A percentile compares a stretch with the other conserved stretches of the same genome.
Conservation (phyloP, 345 rosid genomes). For the Conringia planisiliqua region DNA sequence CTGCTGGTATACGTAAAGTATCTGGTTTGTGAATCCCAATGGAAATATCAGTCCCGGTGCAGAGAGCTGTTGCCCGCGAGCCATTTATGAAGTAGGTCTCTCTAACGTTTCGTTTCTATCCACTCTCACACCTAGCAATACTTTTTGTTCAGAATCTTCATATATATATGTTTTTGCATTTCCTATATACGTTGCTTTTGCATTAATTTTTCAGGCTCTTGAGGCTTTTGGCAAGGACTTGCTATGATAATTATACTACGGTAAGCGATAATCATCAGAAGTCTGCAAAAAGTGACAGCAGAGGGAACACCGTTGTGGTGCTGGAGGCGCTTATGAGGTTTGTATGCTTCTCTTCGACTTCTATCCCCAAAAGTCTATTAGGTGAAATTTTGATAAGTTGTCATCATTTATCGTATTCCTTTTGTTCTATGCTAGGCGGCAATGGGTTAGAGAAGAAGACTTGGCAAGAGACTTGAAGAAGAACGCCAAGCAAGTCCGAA, state of each 20-base stretch:
- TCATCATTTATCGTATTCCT: background rate
- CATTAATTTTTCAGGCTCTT: too few relatives aligned
- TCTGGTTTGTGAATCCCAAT: background rate
- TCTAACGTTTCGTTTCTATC: background rate
- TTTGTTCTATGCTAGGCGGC: slow-evolving; percentile 47
- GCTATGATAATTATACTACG: slow-evolving; percentile 66
- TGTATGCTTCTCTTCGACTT: background rate
- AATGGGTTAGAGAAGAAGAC: slow-evolving; percentile 96
- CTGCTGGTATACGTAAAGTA: background rate
- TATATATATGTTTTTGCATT: too few relatives aligned
- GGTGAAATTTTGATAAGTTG: background rate
- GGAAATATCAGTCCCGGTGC: slow-evolving; percentile 18
- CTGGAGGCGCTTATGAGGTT: slow-evolving; percentile 81
- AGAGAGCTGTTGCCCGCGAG: slow-evolving; percentile 26
- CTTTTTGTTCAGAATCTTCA: background rate
- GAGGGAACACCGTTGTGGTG: slow-evolving; percentile 78
- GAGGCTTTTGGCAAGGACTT: slow-evolving; percentile 71
- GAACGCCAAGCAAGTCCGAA: slow-evolving; percentile 79
- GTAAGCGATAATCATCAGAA: slow-evolving; percentile 81
- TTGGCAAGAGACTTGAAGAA: slow-evolving; percentile 81
- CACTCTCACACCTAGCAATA: background rate
- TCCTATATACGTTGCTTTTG: too few relatives aligned
- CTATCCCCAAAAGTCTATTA: background rate
- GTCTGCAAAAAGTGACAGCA: slow-evolving; percentile 58
- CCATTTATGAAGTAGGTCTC: slow-evolving; percentile 27